phyloP scores from a whole-genome alignment of 2,329 filamentous ascomycete species.

The Alternaria triticimaculans region DNA sequence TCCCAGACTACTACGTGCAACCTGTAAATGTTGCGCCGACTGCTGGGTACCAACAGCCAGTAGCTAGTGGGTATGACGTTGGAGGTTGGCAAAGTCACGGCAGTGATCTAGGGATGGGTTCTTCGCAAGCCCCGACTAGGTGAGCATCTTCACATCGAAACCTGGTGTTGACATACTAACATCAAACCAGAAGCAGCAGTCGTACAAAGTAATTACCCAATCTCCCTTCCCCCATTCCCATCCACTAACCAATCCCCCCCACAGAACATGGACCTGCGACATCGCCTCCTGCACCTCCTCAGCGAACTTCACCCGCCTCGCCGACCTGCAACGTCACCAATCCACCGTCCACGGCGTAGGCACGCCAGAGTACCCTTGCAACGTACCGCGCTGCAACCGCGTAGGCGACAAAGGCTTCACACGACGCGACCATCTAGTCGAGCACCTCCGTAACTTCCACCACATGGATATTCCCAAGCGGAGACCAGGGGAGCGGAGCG shows the following conservation, averaged over 20 bases:
- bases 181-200: conserved; percentile 20
- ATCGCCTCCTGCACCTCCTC: conserved; percentile 38
- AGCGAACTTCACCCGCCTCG: conserved; percentile 44
- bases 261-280: conserved; percentile 43
- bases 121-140: conserved; percentile 18
- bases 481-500: conserved; percentile 39
- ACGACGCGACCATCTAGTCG: conserved; percentile 63
- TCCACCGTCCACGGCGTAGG: conserved; percentile 42
- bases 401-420: conserved; percentile 58
- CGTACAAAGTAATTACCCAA: conserved; percentile 23
- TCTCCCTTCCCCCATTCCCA: background rate
- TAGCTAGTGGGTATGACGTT: conserved; percentile 15
- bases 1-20: conserved; percentile 33
- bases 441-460: conserved; percentile 65
- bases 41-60: conserved; percentile 15
- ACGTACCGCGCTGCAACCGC: conserved; percentile 38
- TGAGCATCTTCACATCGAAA: background rate
- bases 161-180: background rate
- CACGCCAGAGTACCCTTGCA: conserved; percentile 42
- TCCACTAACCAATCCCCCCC: background rate
- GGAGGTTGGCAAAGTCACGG: conserved; percentile 18
- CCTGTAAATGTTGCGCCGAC: conserved; percentile 13
- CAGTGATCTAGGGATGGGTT: background rate
- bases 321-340: conserved; percentile 47
- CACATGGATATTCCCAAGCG: conserved; percentile 55